These are phyloP conservation scores for Lactifluus piperatus DNA, from an alignment of 768 basidiomycete species.

Conservation along the genomic window DNA sequence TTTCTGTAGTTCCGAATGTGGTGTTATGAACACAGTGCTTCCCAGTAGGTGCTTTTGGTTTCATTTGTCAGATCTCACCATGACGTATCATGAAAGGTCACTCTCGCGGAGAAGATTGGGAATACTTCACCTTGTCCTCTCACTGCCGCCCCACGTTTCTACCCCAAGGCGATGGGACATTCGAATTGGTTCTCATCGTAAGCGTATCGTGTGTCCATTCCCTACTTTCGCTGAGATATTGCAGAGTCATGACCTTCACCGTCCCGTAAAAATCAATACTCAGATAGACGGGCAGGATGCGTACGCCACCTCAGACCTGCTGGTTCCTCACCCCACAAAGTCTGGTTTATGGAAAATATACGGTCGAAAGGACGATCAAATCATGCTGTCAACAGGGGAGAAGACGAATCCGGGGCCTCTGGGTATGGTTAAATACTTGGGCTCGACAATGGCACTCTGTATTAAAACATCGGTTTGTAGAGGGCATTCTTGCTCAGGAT, in stretches of 20 bases:
- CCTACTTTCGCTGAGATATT: neutral
- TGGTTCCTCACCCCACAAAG: slow-evolving; percentile 37
- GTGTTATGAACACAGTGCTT: slow-evolving; percentile 20
- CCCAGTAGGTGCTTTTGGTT: slow-evolving; percentile 13
- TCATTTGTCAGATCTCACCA: neutral
- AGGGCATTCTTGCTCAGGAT: slow-evolving; percentile 29
- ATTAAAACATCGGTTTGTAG: slow-evolving; percentile 23
- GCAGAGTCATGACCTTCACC: slow-evolving; percentile 21
- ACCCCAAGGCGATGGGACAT: slow-evolving; percentile 20
- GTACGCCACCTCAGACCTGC: slow-evolving; percentile 37
- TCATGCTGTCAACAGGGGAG: slow-evolving; percentile 28
- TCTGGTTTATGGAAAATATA: slow-evolving; percentile 28
- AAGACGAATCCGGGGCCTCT: slow-evolving; percentile 30
- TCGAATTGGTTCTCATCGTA: slow-evolving; percentile 22
- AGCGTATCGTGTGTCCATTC: neutral
- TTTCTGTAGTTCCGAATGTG: slow-evolving; percentile 19
- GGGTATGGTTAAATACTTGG: slow-evolving; percentile 13
- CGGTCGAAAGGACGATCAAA: slow-evolving; percentile 26
- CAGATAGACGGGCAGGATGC: slow-evolving; percentile 31
- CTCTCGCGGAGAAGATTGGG: slow-evolving; percentile 22
- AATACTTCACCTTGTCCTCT: slow-evolving; percentile 20
- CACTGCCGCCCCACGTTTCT: slow-evolving; percentile 19
- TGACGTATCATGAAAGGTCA: neutral
- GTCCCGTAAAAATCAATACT: slow-evolving; percentile 27
- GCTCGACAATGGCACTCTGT: no score